phyloP scores from a whole-genome alignment of 225 moss, liverwort and hornwort species.

The Bryoerythrophyllum caledonicum region DNA sequence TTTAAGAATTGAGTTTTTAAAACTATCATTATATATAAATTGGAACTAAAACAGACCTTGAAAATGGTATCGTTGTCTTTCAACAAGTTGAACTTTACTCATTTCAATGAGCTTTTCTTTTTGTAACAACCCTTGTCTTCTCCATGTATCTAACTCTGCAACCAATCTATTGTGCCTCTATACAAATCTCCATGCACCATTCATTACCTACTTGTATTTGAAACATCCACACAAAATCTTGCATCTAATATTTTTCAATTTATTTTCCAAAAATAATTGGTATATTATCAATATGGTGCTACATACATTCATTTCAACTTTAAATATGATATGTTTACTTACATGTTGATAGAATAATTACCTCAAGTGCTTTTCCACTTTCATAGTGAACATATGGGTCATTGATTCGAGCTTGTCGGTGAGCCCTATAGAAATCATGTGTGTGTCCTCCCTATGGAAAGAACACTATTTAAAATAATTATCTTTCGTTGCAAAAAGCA shows the following conservation, averaged over 20 bases:
- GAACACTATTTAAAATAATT: no score
- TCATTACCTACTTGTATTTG: slow-evolving; percentile 37
- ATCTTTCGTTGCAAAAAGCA: not conserved
- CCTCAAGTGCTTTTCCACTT: slow-evolving; percentile 22
- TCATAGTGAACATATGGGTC: slow-evolving; percentile 33
- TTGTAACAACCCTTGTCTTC: slow-evolving; percentile 29
- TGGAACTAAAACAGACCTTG: slow-evolving; percentile 7
- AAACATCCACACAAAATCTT: slow-evolving; percentile 31
- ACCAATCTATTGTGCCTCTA: slow-evolving; percentile 45
- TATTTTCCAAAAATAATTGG: not conserved
- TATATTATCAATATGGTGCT: rapidly evolving
- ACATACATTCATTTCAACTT: not conserved
- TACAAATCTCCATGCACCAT: slow-evolving; percentile 46
- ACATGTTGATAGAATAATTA: not conserved
- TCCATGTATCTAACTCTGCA: slow-evolving; percentile 37
- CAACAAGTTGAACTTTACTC: slow-evolving; percentile 30
- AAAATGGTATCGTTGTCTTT: slow-evolving; percentile 30
- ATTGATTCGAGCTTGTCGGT: not conserved
- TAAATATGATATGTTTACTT: not conserved
- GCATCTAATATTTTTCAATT: not conserved
- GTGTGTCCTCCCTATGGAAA: slow-evolving; percentile 25
- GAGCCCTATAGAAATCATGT: slow-evolving; percentile 30
- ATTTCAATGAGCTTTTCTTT: slow-evolving; percentile 42
- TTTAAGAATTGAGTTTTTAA: not conserved
- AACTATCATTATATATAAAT: not conserved